Base-by-base conservation (phyloP, 352 stramenopile species). In the Phytopythium montanum region DNA sequence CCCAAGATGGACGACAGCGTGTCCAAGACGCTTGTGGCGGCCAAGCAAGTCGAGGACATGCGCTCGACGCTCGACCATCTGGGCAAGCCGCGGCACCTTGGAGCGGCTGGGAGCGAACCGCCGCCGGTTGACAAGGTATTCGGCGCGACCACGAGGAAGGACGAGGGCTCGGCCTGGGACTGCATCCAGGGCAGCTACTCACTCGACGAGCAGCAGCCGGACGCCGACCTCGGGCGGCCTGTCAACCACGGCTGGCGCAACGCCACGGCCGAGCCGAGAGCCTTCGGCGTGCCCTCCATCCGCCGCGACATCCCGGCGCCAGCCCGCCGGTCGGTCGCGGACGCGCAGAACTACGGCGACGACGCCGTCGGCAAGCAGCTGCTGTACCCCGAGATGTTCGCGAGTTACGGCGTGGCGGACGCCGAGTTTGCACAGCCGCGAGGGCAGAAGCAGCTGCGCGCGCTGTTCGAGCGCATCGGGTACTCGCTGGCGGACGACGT, bases 301-400 rank as follows among this genome's bases (percentile, higher is more conserved):
- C 81, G 90, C 1, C 85, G 70, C 10, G 90, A 97, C 60, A 95
- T 97, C 48, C 69, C 81, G 2, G 70, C 77, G 33, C 88, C 89
- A 21, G 65, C 66, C 7, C 79, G 72, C 12, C 64, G 81, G 18
- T 97, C 88, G 6, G 73, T 98, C n/a, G 90, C 88, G 9, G 88
- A 97, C 61, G 73, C 64, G 34, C 88, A 97, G 62, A 98, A 98
- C 63, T 97, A 97, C 62, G 90, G 90, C 48, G 88, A 97, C 56
- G 88, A 97, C 66, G 69, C 76, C 25, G 79, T 65, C 55, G 85
- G 79, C 41, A 77, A 91, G 38, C 78, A 91, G 48, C 73, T 97
- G 52, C 61, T 97, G 34, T 92, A 96, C 60, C 88, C 90, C 0
- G 79, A 90, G 33, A 63, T 90, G 58, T 95, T 96, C 65, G 75